Percentiles rank a stretch among this genome's conserved stretches.
phyloP scores from a whole-genome alignment of 352 stramenopile genomes.

The Phytophthora hybrid region DNA sequence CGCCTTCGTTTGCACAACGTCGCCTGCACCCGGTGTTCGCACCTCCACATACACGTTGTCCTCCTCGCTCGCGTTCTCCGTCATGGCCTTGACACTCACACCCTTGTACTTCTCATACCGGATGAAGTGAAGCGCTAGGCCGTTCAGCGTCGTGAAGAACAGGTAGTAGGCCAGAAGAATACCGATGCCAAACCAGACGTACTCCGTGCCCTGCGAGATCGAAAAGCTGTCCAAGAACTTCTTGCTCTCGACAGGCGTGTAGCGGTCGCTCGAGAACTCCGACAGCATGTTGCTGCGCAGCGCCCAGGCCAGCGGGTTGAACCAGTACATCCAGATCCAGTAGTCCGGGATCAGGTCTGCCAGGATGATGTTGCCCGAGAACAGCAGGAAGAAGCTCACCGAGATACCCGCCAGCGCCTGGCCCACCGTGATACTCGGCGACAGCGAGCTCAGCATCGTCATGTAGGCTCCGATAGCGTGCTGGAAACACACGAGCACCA shows the following conservation, averaged over 20 bases:
- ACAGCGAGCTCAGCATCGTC: constrained; percentile 65
- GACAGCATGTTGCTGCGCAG: constrained; percentile 67
- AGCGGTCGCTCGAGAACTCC: constrained; percentile 56
- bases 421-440: constrained; percentile 63
- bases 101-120: constrained; percentile 57
- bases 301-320: constrained; percentile 67
- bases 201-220: constrained; percentile 48
- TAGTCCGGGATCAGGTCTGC: constrained; percentile 72
- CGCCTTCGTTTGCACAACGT: constrained; percentile 25
- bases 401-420: constrained; percentile 61
- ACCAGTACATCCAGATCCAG: constrained; percentile 87
- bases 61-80: constrained; percentile 34
- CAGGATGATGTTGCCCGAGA: constrained; percentile 85
- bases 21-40: constrained; percentile 22
- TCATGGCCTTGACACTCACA: constrained; percentile 46
- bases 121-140: constrained; percentile 54
- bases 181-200: constrained; percentile 54
- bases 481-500: constrained; percentile 82
- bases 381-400: constrained; percentile 73
- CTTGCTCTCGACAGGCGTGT: constrained; percentile 33
- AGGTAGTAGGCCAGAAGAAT: constrained; percentile 54
- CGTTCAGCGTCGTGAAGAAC: constrained; percentile 55
- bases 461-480: constrained; percentile 75
- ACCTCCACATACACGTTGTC: constrained; percentile 51
- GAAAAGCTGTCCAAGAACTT: constrained; percentile 48